phyloP scores from a whole-genome alignment of 2,329 filamentous ascomycete genomes.

The Diaporthe australafricana region DNA sequence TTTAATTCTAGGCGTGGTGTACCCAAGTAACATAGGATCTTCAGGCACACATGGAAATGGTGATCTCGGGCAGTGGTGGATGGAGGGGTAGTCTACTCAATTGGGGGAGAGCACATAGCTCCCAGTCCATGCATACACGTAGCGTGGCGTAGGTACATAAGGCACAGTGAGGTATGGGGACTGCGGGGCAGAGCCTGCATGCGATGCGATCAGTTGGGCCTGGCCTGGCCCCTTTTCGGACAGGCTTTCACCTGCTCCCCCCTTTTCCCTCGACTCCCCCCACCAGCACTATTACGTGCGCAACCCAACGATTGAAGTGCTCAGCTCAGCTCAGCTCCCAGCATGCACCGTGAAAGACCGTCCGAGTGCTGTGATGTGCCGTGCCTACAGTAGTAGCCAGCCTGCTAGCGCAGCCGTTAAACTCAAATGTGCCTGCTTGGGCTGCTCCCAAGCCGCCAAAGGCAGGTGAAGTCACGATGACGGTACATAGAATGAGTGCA shows the following conservation, averaged over 20 bases:
- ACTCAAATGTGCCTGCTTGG: neutral
- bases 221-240: neutral
- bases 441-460: neutral
- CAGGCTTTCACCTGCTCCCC: neutral
- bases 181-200: conserved; percentile 8
- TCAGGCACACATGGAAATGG: conserved; percentile 19
- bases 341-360: neutral
- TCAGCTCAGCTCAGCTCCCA: neutral
- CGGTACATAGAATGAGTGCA: neutral
- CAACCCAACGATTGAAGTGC: neutral
- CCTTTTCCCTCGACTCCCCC: no score
- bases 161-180: neutral
- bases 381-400: neutral
- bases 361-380: neutral
- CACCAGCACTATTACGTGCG: neutral
- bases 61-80: neutral
- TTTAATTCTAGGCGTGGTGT: neutral
- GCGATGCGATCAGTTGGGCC: neutral
- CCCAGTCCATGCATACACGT: neutral
- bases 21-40: conserved; percentile 19
- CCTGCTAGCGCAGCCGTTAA: conserved; percentile 4
- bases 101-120: neutral
- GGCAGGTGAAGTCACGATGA: conserved; percentile 4
- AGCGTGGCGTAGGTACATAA: neutral
- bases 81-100: neutral